Evolutionary conservation across 805 yeast genomes (phyloP), one percentile per base, ranked within the genome.

Genomic region (Starmera amethionina): DNA sequence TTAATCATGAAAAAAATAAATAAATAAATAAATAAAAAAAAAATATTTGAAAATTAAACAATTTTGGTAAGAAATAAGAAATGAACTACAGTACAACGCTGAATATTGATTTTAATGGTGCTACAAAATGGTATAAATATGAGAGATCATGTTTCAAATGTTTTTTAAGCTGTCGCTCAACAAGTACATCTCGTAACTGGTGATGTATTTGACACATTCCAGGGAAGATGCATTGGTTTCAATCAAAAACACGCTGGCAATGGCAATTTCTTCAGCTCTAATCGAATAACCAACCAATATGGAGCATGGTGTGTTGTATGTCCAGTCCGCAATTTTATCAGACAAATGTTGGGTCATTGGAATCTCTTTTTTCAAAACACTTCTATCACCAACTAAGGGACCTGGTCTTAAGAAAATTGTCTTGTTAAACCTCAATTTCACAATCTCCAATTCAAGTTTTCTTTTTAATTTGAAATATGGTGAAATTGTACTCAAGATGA

Each of bases 351-450:
- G 41, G 8, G 45, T 14, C 4, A 40, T 18, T 3, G 47, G 33
- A 12, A 36, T 41, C 11, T 39, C 10, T 11, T 42, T 41, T 1
- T 35, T 39, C 4, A 45, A 22, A 4, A 11, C 12, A 4, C 19
- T 34, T 36, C 50, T 45, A 27, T 47, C 44, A 5, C 64, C 65
- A 16, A 52, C 40, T 14, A 86, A 63, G 1, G 69, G 59, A 4
- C 95, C 95, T 0, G 96, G 96, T 48, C 85, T 70, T 40, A 87
- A 59, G 42, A 88, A 79, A 35, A 85, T 70, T 2, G 87, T 76
- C 36, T 75, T 67, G 14, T 77, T 77, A 57, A 86, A 88, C 29
- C 65, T 66, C 41, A 86, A 62, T 0, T 63, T 75, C 33, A 65
- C 56, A 5, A 87, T 59, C 25, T 75, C 87, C 33, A 76, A 69